Percentiles rank a stretch among this genome's conserved stretches.
Evolutionary conservation across 768 basidiomycete genomes (phyloP).

Genomic region (Basidioascus undulatus): DNA sequence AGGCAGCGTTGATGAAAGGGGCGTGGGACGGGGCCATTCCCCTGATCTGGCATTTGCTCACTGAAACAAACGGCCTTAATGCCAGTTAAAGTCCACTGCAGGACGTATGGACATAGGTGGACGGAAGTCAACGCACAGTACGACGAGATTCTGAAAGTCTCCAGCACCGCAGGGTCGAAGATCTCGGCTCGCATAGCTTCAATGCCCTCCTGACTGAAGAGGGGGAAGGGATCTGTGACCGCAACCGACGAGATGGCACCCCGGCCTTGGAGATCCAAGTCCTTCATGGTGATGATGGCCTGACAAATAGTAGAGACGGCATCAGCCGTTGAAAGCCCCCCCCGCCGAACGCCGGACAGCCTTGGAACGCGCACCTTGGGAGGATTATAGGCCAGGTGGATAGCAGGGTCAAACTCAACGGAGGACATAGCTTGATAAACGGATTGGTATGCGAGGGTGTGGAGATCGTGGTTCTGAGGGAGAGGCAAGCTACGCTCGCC

Average conservation of each 20-base stretch:
- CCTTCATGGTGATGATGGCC: conserved; percentile 1
- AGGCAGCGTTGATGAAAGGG: conserved; percentile 1
- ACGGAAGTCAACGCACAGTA: not conserved
- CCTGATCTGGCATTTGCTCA: not conserved
- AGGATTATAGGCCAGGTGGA: conserved; percentile 2
- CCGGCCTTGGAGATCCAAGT: conserved; percentile 4
- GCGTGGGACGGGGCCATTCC: not conserved
- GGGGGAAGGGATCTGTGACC: conserved; percentile 4
- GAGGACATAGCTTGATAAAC: too few species aligned
- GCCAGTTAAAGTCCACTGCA: too few species aligned
- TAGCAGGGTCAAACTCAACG: conserved; percentile 5
- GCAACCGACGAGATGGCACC: conserved; percentile 4
- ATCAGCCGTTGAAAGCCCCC: not conserved
- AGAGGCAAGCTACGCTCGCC: too few species aligned
- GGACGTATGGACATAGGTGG: too few species aligned
- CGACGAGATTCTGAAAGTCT: not conserved
- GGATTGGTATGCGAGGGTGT: too few species aligned
- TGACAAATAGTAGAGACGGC: too few species aligned
- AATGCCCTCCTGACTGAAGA: conserved; percentile 3
- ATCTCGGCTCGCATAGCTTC: conserved; percentile 4
- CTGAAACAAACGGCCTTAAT: too few species aligned
- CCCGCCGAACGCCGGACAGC: too few species aligned
- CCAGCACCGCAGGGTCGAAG: conserved; percentile 1
- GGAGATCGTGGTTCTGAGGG: too few species aligned
- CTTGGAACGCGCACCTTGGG: too few species aligned